Percentiles rank a stretch among this genome's conserved stretches.
These are phyloP conservation scores for Thielaviopsis punctulata DNA, from an alignment of 2,329 filamentous ascomycete genomes.

Conservation along the genomic window DNA sequence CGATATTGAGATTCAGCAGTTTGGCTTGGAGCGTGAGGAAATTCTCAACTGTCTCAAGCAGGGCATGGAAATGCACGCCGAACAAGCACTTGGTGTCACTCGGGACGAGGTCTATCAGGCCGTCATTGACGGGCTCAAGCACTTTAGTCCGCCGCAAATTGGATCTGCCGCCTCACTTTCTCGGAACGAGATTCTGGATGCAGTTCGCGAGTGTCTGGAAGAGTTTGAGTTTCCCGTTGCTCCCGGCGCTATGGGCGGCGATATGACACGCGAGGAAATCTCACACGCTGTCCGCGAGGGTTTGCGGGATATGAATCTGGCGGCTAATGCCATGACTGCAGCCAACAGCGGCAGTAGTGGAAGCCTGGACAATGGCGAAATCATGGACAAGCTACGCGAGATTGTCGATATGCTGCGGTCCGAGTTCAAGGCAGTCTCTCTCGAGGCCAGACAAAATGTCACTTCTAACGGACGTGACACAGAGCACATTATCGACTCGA, in stretches of 20 bases:
- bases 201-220: slow-evolving; percentile 72
- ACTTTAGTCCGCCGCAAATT: slow-evolving; percentile 47
- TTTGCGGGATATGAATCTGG: slow-evolving; percentile 32
- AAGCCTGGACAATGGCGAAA: slow-evolving; percentile 27
- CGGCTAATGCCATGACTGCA: slow-evolving; percentile 22
- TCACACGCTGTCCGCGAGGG: slow-evolving; percentile 46
- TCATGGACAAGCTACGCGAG: slow-evolving; percentile 42
- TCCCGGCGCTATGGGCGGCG: slow-evolving; percentile 31
- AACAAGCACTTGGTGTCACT: slow-evolving; percentile 41
- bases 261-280: slow-evolving; percentile 42
- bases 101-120: slow-evolving; percentile 74
- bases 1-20: slow-evolving; percentile 77
- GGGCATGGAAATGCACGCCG: slow-evolving; percentile 60
- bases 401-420: slow-evolving; percentile 42
- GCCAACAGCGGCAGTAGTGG: slow-evolving; percentile 18
- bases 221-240: slow-evolving; percentile 62
- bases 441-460: slow-evolving; percentile 59
- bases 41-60: slow-evolving; percentile 74
- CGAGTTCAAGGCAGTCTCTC: slow-evolving; percentile 42
- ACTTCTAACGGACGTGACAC: slow-evolving; percentile 65
- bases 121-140: slow-evolving; percentile 69
- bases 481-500: slow-evolving; percentile 73
- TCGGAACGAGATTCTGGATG: slow-evolving; percentile 66
- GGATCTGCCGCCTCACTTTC: slow-evolving; percentile 54
- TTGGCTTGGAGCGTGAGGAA: slow-evolving; percentile 79